Evolutionary conservation across 1,284 basidiomycete genomes (phyloP).

Genomic region (Takashimella tepidaria): DNA sequence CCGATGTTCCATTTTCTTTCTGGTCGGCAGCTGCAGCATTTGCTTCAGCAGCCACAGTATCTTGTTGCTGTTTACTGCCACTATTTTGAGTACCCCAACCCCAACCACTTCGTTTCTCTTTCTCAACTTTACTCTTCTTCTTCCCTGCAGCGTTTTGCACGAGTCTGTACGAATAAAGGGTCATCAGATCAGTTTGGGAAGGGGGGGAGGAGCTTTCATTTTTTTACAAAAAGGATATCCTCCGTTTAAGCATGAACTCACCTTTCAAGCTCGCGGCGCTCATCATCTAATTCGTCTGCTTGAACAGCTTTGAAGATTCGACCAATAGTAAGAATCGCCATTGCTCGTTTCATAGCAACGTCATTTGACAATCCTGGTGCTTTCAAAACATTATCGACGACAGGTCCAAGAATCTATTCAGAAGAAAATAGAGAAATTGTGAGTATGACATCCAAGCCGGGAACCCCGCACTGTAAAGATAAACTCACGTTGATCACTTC

Average conservation of each 20-base stretch:
- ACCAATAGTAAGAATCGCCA: constrained; percentile 76
- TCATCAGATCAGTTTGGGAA: neutral
- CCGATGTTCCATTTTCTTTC: neutral
- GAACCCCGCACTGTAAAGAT: neutral
- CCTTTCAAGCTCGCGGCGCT: constrained; percentile 86
- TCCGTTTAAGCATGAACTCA: constrained; percentile 19
- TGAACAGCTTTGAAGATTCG: constrained; percentile 75
- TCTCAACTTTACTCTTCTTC: constrained; percentile 46
- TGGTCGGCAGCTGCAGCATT: neutral
- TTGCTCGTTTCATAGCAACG: constrained; percentile 71
- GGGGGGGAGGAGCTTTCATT: neutral
- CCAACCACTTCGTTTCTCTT: constrained; percentile 16
- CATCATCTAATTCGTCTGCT: constrained; percentile 84
- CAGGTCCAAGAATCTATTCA: constrained; percentile 54
- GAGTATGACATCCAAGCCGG: no score
- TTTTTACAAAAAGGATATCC: neutral
- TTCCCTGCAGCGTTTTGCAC: constrained; percentile 48
- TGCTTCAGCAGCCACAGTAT: neutral
- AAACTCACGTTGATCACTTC: constrained; percentile 73
- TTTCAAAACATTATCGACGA: constrained; percentile 73
- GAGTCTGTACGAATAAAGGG: constrained; percentile 21
- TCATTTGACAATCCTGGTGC: constrained; percentile 66
- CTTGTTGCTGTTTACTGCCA: no score
- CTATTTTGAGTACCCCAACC: neutral
- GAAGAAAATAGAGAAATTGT: no score